Conservation (phyloP, 129 eudicot genomes). For the Helianthus tuberosus region DNA sequence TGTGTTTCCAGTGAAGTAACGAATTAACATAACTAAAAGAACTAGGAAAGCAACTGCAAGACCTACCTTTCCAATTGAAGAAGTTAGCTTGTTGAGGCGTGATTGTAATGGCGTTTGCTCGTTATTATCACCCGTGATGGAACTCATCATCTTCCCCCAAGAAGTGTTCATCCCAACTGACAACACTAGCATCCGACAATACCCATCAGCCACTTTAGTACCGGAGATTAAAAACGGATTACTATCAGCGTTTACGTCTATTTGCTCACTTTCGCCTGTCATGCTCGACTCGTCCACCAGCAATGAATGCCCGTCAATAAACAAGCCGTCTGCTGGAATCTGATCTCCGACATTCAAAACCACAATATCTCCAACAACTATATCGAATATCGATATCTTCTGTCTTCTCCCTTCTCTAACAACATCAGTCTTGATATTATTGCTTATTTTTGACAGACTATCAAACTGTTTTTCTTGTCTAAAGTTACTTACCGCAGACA, state of each 20-base stretch:
- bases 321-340: constrained; percentile 79
- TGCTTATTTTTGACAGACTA: constrained; percentile 69
- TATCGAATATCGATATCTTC: constrained; percentile 65
- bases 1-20: constrained; percentile 80
- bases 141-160: constrained; percentile 94
- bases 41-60: constrained; percentile 77
- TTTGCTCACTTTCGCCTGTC: constrained; percentile 88
- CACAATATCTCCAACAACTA: constrained; percentile 75
- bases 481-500: constrained; percentile 72
- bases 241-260: constrained; percentile 37
- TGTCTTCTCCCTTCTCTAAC: constrained; percentile 67
- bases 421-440: constrained; percentile 58
- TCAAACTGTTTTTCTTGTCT: constrained; percentile 77
- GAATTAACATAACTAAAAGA: constrained; percentile 60
- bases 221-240: constrained; percentile 83
- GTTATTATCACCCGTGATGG: constrained; percentile 51
- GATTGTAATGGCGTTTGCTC: constrained; percentile 82
- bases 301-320: constrained; percentile 71
- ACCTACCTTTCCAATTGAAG: constrained; percentile 81
- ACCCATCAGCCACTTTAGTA: constrained; percentile 79
- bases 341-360: constrained; percentile 71
- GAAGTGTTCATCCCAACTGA: constrained; percentile 75
- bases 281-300: constrained; percentile 82
- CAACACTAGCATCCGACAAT: constrained; percentile 64
- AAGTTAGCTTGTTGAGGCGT: constrained; percentile 65